phyloP scores from a whole-genome alignment of 148 eudicot species.

The Camellia granthamiana region DNA sequence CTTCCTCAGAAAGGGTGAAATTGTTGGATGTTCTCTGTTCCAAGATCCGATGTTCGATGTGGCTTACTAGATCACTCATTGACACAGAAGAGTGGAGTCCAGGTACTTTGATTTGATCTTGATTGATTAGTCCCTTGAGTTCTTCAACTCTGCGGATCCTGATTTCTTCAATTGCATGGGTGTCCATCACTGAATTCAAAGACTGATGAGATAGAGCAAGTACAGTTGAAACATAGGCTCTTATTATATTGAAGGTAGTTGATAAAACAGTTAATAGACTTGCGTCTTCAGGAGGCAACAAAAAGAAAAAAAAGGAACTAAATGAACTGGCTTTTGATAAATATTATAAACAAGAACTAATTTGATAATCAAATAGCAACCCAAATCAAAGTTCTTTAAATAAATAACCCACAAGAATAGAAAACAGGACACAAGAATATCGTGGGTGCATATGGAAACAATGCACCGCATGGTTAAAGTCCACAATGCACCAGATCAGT shows the following conservation, averaged over 20 bases:
- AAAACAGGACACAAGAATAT: no score
- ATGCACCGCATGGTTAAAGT: no score
- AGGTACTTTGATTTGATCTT: slow-evolving; percentile 61
- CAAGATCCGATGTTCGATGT: slow-evolving; percentile 63
- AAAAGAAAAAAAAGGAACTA: not conserved
- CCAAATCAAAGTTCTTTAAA: no score
- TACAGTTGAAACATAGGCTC: not conserved
- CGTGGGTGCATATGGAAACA: no score
- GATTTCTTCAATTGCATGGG: slow-evolving; percentile 37
- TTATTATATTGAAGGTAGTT: not conserved
- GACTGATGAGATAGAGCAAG: not conserved
- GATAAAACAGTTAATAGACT: not conserved
- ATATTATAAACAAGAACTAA: no score
- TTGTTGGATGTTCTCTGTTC: slow-evolving; percentile 54
- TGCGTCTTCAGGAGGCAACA: not conserved
- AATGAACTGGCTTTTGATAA: not conserved
- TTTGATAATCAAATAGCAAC: no score
- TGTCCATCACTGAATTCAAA: slow-evolving; percentile 33
- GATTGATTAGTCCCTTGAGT: slow-evolving; percentile 36
- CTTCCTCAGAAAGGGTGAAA: slow-evolving; percentile 42
- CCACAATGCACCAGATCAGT: no score
- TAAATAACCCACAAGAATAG: no score
- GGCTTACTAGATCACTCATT: slow-evolving; percentile 74
- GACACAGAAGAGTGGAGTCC: slow-evolving; percentile 79
- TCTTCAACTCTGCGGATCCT: slow-evolving; percentile 39